Base-by-base conservation (phyloP, 352 stramenopile species). In the Phytopythium cucurbitacearum region DNA sequence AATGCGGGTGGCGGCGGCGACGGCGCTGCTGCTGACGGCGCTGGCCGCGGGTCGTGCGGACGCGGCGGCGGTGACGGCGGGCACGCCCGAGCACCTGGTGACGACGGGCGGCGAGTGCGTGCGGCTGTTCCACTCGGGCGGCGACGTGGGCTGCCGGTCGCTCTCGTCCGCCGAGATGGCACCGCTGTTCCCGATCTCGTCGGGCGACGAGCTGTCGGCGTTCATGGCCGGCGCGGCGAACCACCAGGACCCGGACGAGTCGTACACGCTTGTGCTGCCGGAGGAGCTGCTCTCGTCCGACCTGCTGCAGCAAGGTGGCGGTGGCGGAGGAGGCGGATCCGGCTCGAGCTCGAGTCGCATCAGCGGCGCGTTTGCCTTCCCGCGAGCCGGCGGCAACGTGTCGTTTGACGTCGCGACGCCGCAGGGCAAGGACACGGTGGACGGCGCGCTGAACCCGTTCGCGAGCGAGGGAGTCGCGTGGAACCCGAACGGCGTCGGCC, bases 381-480 rank as follows among this genome's bases (percentile, higher is more conserved):
- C 84, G n/a, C 46, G 73, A 9, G 40, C 57, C 4, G 42, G 36
- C 1, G 57, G 52, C 38, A 94, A 90, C 50, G 61, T 65, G 13
- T 76, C 67, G 12, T 89, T 84, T 39, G 75, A 79, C 6, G 56
- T 61, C 1, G 8, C 56, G 45, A 85, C 60, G n/a, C 81, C 84
- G 9, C 84, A 94, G 53, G 84, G 80, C 40, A 44, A 66, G 3
- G 68, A 69, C 48, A 89, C 81, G 6, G 56, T 77, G 6, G 81
- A 94, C 47, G 73, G 56, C 13, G 48, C 33, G 39, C 61, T 92
- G n/a, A 94, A 94, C 57, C 81, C 81, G 32, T 91, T 91, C 43
- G 35, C 65, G 5, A 57, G 40, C 46, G 64, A 69, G 4, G 79
- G 87, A n/a, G 69, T 73, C 21, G 38, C 69, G 51, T 94, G 82